Conservation (phyloP, 306 rosid genomes). For the Senna tora region DNA sequence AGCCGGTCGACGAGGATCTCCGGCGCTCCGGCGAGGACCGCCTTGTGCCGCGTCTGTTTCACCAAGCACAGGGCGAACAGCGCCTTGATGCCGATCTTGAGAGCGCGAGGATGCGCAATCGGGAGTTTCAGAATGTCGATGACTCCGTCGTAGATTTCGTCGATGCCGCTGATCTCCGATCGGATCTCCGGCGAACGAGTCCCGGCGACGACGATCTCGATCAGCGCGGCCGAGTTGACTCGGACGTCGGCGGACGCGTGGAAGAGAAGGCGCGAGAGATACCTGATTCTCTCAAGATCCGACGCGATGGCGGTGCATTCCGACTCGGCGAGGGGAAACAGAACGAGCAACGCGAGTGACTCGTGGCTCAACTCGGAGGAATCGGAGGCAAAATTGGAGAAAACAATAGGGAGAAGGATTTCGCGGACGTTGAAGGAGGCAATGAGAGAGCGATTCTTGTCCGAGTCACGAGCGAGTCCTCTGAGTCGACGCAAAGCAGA, state of each 20-base stretch:
- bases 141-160: slow-evolving; percentile 75
- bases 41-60: slow-evolving; percentile 76
- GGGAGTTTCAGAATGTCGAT: slow-evolving; percentile 61
- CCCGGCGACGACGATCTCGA: slow-evolving; percentile 72
- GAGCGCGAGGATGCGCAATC: slow-evolving; percentile 61
- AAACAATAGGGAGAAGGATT: slow-evolving; percentile 47
- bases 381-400: slow-evolving; percentile 37
- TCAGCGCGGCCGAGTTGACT: slow-evolving; percentile 75
- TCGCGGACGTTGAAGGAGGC: slow-evolving; percentile 55
- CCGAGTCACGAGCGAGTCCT: slow-evolving; percentile 81
- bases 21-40: slow-evolving; percentile 73
- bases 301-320: slow-evolving; percentile 61
- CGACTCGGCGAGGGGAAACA: slow-evolving; percentile 63
- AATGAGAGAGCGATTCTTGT: slow-evolving; percentile 77
- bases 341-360: slow-evolving; percentile 66
- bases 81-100: slow-evolving; percentile 76
- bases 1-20: slow-evolving; percentile 65
- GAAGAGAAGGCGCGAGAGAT: slow-evolving; percentile 49
- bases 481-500: slow-evolving; percentile 71
- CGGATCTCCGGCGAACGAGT: slow-evolving; percentile 72
- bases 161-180: slow-evolving; percentile 54
- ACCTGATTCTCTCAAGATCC: slow-evolving; percentile 48
- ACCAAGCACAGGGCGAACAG: slow-evolving; percentile 76
- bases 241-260: slow-evolving; percentile 61
- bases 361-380: slow-evolving; percentile 59